A percentile compares a stretch with the other conserved stretches of the same genome.
Evolutionary conservation across 441 rosid genomes (phyloP).

Genomic region (Aquilaria agallochum): DNA sequence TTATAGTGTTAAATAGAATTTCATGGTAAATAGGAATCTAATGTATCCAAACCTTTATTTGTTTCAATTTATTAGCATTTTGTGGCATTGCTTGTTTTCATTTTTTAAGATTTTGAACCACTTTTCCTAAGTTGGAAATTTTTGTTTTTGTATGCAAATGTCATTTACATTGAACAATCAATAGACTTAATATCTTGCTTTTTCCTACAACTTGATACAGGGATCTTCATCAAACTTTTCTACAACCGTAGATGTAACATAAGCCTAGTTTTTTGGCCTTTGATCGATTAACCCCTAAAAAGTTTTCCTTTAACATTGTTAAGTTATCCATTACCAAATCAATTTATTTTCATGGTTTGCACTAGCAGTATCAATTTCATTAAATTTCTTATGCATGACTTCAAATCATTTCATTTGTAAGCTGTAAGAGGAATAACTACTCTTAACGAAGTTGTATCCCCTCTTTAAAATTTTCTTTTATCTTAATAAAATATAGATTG

Average conservation of each 20-base stretch:
- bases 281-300: background rate
- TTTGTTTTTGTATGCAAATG: background rate
- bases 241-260: background rate
- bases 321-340: background rate
- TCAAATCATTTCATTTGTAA: background rate
- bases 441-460: background rate
- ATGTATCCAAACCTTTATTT: too few relatives aligned
- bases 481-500: background rate
- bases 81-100: too few relatives aligned
- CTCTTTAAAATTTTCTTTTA: background rate
- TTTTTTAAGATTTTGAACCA: background rate
- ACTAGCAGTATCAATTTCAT: background rate
- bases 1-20: too few relatives aligned
- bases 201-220: background rate
- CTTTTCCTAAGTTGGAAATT: background rate
- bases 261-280: background rate
- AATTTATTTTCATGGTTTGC: background rate
- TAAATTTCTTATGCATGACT: background rate
- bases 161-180: background rate
- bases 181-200: background rate
- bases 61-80: too few relatives aligned
- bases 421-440: background rate
- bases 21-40: too few relatives aligned
- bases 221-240: background rate
- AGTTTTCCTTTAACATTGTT: background rate